These are phyloP conservation scores for Aspergillus pseudonomiae DNA, from an alignment of 2,329 filamentous ascomycete genomes.

Conservation along the genomic window DNA sequence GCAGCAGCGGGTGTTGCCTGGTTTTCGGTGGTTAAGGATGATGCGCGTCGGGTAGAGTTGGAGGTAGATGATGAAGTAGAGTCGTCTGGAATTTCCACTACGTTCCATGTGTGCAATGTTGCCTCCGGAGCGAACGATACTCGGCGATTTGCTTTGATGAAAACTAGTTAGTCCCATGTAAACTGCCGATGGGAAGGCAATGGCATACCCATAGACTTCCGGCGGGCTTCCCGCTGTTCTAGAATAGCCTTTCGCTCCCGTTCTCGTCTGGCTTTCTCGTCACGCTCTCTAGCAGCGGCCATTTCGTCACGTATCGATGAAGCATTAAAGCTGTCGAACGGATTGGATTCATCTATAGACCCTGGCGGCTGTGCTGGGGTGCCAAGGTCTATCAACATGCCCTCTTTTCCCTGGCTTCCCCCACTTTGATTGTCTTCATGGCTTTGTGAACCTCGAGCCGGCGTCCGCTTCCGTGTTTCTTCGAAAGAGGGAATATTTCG, in stretches of 20 bases:
- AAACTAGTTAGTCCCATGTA: slow-evolving; percentile 21
- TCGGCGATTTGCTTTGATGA: slow-evolving; percentile 70
- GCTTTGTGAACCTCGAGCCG: slow-evolving; percentile 35
- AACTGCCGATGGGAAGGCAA: neutral
- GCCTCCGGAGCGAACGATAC: slow-evolving; percentile 98
- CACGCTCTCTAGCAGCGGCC: slow-evolving; percentile 68
- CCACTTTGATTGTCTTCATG: slow-evolving; percentile 21
- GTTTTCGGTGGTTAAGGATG: slow-evolving; percentile 54
- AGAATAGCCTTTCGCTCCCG: slow-evolving; percentile 62
- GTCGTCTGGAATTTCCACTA: slow-evolving; percentile 85
- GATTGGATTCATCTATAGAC: slow-evolving; percentile 48
- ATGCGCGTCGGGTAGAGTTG: slow-evolving; percentile 74
- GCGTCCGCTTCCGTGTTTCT: slow-evolving; percentile 50
- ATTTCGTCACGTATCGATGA: slow-evolving; percentile 52
- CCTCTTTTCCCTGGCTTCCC: slow-evolving; percentile 30
- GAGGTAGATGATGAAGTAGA: slow-evolving; percentile 76
- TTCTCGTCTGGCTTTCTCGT: slow-evolving; percentile 65
- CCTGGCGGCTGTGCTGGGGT: slow-evolving; percentile 39
- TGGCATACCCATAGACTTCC: slow-evolving; percentile 76
- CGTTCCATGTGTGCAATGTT: slow-evolving; percentile 95
- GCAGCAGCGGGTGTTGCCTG: slow-evolving; percentile 44
- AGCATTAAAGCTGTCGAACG: slow-evolving; percentile 50
- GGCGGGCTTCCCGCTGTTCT: slow-evolving; percentile 80
- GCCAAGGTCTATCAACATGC: slow-evolving; percentile 48
- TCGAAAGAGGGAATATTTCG: slow-evolving; percentile 66